phyloP scores from a whole-genome alignment of 2,329 filamentous ascomycete genomes.

The Sphaerulina musiva region DNA sequence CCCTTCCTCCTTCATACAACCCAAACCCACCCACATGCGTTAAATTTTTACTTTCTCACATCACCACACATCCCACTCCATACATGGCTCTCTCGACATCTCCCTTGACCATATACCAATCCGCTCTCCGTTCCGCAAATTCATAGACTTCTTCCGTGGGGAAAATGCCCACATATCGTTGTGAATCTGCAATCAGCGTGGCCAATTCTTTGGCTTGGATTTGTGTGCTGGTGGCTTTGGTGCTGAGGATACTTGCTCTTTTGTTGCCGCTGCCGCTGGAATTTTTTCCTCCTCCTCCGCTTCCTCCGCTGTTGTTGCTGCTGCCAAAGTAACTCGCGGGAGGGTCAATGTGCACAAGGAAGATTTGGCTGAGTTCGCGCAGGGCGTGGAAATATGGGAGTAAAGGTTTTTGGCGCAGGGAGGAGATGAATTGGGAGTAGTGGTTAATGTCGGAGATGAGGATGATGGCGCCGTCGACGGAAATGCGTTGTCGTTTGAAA shows the following conservation, averaged over 20 bases:
- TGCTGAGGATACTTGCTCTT: slow-evolving; percentile 24
- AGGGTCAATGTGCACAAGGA: slow-evolving; percentile 62
- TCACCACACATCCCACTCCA: slow-evolving; percentile 77
- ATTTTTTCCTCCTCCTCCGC: too few relatives aligned
- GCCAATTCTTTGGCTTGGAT: slow-evolving; percentile 90
- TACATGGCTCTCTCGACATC: slow-evolving; percentile 97
- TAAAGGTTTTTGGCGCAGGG: slow-evolving; percentile 74
- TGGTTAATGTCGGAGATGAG: slow-evolving; percentile 96
- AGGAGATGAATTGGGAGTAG: slow-evolving; percentile 78
- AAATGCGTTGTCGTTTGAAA: slow-evolving; percentile 89
- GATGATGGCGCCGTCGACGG: slow-evolving; percentile 79
- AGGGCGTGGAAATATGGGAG: slow-evolving; percentile 86
- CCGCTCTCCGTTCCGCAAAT: slow-evolving; percentile 85
- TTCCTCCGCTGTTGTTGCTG: too few relatives aligned
- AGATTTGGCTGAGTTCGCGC: slow-evolving; percentile 89
- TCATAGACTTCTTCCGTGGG: slow-evolving; percentile 95
- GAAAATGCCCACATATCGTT: slow-evolving; percentile 87
- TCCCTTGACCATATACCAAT: slow-evolving; percentile 86
- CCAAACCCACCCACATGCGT: too few relatives aligned
- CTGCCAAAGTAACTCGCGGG: slow-evolving; percentile 25
- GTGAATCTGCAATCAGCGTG: slow-evolving; percentile 83
- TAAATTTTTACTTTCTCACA: slow-evolving; percentile 48
- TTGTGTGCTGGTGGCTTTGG: slow-evolving; percentile 43
- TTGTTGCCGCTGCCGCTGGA: slow-evolving; percentile 20
- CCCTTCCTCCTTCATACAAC: too few relatives aligned